phyloP scores from a whole-genome alignment of 1,139 yeast species.

The Geotrichum phurueaensis region DNA sequence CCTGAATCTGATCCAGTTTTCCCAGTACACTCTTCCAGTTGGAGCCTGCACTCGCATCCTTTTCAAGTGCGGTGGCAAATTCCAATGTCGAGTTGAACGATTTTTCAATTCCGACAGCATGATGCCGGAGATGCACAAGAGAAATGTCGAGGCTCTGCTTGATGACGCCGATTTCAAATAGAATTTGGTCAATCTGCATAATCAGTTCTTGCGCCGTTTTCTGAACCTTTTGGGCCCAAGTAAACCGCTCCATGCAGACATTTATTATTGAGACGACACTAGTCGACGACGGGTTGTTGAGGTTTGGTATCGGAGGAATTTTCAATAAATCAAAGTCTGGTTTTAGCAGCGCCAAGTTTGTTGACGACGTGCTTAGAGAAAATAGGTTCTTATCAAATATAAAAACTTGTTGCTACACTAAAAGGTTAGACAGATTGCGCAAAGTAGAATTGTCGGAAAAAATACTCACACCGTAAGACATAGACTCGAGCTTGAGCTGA shows the following conservation, averaged over 20 bases:
- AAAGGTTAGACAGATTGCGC: neutral
- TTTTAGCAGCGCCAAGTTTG: conserved; percentile 15
- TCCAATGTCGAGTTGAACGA: conserved; percentile 27
- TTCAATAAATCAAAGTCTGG: conserved; percentile 7
- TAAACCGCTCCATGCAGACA: conserved; percentile 16
- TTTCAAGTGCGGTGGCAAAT: conserved; percentile 25
- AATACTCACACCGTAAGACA: conserved; percentile 24
- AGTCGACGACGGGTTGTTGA: conserved; percentile 10
- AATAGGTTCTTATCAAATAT: conserved; percentile 16
- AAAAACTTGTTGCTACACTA: conserved; percentile 17
- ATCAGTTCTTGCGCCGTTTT: conserved; percentile 11
- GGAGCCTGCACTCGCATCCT: conserved; percentile 25
- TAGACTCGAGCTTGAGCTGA: conserved; percentile 29
- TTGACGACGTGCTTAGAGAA: conserved; percentile 4
- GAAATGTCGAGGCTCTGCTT: conserved; percentile 30
- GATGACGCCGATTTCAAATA: conserved; percentile 24
- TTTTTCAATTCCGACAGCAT: conserved; percentile 26
- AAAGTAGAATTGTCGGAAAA: neutral
- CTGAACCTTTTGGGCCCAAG: conserved; percentile 18
- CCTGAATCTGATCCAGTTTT: conserved; percentile 16
- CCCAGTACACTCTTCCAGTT: conserved; percentile 24
- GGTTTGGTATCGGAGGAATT: conserved; percentile 11
- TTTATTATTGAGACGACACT: conserved; percentile 18
- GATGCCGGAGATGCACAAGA: conserved; percentile 28
- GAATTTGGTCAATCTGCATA: conserved; percentile 15